Percentiles rank a stretch among this genome's conserved stretches.
Evolutionary conservation across 2,329 filamentous ascomycete species (phyloP).

Genomic region (Penicillium sp.): DNA sequence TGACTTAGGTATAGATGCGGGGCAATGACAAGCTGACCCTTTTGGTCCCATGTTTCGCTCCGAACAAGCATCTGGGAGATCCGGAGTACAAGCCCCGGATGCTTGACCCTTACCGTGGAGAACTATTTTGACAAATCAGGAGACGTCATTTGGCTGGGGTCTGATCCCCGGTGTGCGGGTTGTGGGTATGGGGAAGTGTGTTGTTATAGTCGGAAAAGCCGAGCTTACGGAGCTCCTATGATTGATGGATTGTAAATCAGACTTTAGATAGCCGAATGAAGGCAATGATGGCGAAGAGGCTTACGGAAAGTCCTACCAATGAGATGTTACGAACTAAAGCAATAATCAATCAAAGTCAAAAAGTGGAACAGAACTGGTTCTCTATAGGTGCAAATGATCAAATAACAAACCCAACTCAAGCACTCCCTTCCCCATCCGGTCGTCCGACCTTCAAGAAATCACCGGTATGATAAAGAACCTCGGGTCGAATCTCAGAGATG

Average conservation of each 20-base stretch:
- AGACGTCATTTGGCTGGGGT: background rate
- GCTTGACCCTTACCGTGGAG: background rate
- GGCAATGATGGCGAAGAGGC: background rate
- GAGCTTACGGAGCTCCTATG: background rate
- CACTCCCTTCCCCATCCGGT: background rate
- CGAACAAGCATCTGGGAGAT: constrained; percentile 3
- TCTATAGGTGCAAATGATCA: background rate
- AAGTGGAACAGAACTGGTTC: background rate
- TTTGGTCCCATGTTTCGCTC: background rate
- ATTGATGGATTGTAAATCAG: background rate
- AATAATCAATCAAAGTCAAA: no score
- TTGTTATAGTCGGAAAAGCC: background rate
- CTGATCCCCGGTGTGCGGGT: background rate
- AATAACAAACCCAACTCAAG: background rate
- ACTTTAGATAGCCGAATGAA: background rate
- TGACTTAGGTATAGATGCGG: background rate
- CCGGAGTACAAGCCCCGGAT: background rate
- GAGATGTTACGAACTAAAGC: background rate
- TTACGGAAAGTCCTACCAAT: background rate
- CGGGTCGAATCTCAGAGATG: background rate
- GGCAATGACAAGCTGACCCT: background rate
- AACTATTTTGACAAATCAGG: background rate
- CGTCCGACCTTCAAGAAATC: constrained; percentile 7
- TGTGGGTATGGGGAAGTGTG: background rate
- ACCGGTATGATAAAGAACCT: constrained; percentile 3